phyloP scores from a whole-genome alignment of 148 eudicot genomes.

The Nyssa sinensis region DNA sequence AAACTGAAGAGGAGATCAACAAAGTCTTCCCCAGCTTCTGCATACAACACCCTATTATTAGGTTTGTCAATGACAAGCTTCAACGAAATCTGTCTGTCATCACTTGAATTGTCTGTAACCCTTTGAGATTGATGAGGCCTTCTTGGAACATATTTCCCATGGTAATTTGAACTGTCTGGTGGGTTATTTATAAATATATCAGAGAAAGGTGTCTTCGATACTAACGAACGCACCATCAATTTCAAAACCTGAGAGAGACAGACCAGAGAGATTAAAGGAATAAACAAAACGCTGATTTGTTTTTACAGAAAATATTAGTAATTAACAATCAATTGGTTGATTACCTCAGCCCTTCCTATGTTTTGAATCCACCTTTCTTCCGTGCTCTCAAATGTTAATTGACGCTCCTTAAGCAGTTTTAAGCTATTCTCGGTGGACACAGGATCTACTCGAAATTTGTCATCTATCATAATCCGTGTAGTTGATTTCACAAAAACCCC shows the following conservation, averaged over 20 bases:
- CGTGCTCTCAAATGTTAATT: background rate
- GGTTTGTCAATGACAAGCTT: constrained; percentile 3
- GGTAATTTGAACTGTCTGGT: background rate
- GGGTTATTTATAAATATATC: background rate
- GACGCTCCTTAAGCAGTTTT: background rate
- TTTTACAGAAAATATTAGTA: background rate
- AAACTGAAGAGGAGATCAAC: constrained; percentile 7
- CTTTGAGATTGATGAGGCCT: no score
- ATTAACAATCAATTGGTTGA: background rate
- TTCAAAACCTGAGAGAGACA: background rate
- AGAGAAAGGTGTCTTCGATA: background rate
- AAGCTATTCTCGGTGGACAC: background rate
- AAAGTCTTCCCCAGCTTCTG: constrained; percentile 1
- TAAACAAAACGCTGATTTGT: no score
- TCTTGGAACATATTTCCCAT: background rate
- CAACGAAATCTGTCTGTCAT: background rate
- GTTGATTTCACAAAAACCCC: constrained; percentile 6
- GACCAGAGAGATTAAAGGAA: no score
- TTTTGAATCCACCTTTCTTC: background rate
- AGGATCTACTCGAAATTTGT: background rate
- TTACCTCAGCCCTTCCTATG: constrained; percentile 3
- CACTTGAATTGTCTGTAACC: background rate
- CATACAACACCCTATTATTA: background rate
- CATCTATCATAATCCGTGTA: background rate
- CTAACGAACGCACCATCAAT: background rate